phyloP scores from a whole-genome alignment of 2,329 filamentous ascomycete genomes.

The Xylariaceae sp. region DNA sequence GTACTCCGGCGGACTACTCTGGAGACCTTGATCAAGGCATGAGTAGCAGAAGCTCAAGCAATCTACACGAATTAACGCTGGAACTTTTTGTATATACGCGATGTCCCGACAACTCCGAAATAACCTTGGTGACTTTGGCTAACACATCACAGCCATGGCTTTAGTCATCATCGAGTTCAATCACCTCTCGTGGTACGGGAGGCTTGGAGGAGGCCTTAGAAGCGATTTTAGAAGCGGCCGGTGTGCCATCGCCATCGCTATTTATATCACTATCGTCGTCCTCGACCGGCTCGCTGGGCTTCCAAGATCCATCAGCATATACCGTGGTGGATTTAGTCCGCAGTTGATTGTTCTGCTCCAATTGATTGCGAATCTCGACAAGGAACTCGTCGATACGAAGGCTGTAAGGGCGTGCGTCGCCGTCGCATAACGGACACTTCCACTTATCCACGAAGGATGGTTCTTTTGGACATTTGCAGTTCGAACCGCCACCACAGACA shows the following conservation, averaged over 20 bases:
- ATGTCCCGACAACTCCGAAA: no score
- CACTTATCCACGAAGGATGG: slow-evolving; percentile 72
- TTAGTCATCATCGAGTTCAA: slow-evolving; percentile 31
- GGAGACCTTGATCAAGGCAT: no score
- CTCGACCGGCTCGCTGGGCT: slow-evolving; percentile 46
- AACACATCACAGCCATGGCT: background rate
- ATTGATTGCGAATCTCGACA: slow-evolving; percentile 61
- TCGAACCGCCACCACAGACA: slow-evolving; percentile 45
- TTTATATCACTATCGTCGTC: slow-evolving; percentile 43
- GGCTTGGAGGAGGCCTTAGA: slow-evolving; percentile 26
- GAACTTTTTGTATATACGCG: no score
- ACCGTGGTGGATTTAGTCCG: slow-evolving; percentile 67
- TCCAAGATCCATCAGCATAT: slow-evolving; percentile 70
- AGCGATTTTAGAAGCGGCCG: slow-evolving; percentile 16
- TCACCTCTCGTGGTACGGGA: slow-evolving; percentile 30
- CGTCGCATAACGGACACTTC: slow-evolving; percentile 84
- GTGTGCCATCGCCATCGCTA: slow-evolving; percentile 39
- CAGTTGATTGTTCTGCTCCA: slow-evolving; percentile 58
- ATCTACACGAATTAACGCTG: no score
- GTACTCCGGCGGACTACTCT: no score
- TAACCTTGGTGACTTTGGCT: background rate
- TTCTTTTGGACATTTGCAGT: slow-evolving; percentile 52
- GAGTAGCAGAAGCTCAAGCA: no score
- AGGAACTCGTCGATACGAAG: slow-evolving; percentile 80
- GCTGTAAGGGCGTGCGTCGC: slow-evolving; percentile 75